Evolutionary conservation across 768 basidiomycete genomes (phyloP).

Genomic region (Leccinum longicurvipes): DNA sequence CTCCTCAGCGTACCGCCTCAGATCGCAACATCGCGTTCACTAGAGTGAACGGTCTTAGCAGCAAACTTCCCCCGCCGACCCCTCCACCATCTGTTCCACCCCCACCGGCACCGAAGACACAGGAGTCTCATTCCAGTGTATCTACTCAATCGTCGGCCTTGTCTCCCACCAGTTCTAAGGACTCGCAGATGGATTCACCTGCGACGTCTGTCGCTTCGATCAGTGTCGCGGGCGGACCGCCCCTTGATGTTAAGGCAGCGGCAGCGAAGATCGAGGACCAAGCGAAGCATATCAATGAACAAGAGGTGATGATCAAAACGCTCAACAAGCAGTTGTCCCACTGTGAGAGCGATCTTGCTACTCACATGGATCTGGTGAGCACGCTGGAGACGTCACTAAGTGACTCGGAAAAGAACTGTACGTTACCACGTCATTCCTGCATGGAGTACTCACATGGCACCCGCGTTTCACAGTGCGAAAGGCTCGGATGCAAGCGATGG

Average conservation of each 20-base stretch:
- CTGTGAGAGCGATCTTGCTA: conserved; percentile 87
- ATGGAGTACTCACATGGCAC: conserved; percentile 8
- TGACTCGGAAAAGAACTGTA: conserved; percentile 91
- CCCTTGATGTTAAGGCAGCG: conserved; percentile 53
- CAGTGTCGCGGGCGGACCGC: conserved; percentile 34
- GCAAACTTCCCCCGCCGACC: conserved; percentile 82
- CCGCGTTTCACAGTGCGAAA: conserved; percentile 64
- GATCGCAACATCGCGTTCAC: conserved; percentile 55
- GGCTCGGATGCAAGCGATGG: conserved; percentile 90
- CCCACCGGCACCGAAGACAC: conserved; percentile 65
- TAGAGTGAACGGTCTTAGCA: conserved; percentile 58
- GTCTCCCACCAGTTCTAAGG: conserved; percentile 60
- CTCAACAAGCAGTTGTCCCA: conserved; percentile 93
- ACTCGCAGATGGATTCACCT: conserved; percentile 68
- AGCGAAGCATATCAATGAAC: conserved; percentile 73
- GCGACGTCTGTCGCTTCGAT: conserved; percentile 54
- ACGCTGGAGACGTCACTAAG: conserved; percentile 83
- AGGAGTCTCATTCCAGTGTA: conserved; percentile 52
- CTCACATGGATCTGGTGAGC: conserved; percentile 85
- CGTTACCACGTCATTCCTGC: conserved; percentile 33
- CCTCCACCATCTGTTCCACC: conserved; percentile 82
- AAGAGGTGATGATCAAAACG: conserved; percentile 89
- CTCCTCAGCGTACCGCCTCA: conserved; percentile 48
- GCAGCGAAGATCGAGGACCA: conserved; percentile 65
- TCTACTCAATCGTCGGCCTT: conserved; percentile 59